Evolutionary conservation across 331 rosid species (phyloP).

Genomic region (Pyrus hybrid): DNA sequence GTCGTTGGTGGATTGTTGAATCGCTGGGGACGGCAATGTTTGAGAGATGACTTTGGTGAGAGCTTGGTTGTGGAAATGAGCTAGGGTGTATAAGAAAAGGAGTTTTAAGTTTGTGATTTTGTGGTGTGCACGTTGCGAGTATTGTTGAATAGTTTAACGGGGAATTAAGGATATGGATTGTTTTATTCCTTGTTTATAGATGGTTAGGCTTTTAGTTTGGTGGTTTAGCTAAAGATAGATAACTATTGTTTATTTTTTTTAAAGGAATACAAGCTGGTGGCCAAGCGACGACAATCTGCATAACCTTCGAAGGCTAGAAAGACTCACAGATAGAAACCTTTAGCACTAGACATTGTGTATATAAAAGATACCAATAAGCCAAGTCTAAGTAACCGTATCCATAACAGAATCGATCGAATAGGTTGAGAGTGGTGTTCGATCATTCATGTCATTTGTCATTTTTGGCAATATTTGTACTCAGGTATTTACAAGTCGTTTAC

Average conservation of each 20-base stretch:
- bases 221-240: slow-evolving; percentile 16
- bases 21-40: background rate
- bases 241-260: background rate
- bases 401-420: no score
- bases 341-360: background rate
- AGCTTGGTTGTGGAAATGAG: background rate
- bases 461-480: no score
- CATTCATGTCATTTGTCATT: no score
- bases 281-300: fast-evolving
- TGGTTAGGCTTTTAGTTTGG: slow-evolving; percentile 4
- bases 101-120: background rate
- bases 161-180: slow-evolving; percentile 7
- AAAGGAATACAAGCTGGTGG: no score
- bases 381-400: background rate
- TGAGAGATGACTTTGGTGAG: background rate
- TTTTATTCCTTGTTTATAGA: slow-evolving; percentile 1
- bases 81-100: slow-evolving; percentile 9
- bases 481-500: no score
- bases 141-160: background rate
- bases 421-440: no score
- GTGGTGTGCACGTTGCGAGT: slow-evolving; percentile 50
- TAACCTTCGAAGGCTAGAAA: no score
- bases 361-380: background rate
- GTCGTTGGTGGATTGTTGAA: background rate
- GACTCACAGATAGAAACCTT: background rate